These are phyloP conservation scores for Onygenales sp. DNA, from an alignment of 2,329 filamentous ascomycete genomes.

Conservation along the genomic window DNA sequence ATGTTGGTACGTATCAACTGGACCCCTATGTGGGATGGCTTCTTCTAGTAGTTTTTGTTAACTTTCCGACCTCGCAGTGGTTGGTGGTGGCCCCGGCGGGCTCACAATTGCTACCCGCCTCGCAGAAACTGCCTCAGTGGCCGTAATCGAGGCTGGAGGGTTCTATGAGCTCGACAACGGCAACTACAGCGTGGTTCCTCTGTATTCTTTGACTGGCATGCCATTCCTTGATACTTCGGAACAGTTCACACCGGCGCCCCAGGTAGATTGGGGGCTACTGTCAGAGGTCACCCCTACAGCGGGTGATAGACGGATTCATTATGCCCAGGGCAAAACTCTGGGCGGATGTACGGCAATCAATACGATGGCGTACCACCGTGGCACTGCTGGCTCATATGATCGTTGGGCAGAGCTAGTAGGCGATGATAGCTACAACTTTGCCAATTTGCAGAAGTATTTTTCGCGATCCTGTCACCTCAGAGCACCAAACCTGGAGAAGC, in stretches of 20 bases:
- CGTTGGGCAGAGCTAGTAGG: conserved; percentile 24
- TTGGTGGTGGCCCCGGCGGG: not conserved
- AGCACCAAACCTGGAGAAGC: conserved; percentile 14
- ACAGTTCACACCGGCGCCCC: not conserved
- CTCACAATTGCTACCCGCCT: not conserved
- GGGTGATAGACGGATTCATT: not conserved
- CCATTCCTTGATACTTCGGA: not conserved
- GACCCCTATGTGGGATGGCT: not conserved
- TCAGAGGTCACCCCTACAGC: not conserved
- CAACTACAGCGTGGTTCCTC: not conserved
- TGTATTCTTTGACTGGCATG: not conserved
- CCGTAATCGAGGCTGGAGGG: conserved; percentile 1
- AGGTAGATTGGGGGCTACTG: not conserved
- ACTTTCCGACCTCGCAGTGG: not conserved
- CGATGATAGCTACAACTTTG: conserved; percentile 24
- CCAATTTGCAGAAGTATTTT: conserved; percentile 22
- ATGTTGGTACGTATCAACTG: not conserved
- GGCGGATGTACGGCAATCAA: conserved; percentile 30
- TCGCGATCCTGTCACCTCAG: conserved; percentile 20
- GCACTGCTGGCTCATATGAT: not conserved
- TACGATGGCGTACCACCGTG: conserved; percentile 26
- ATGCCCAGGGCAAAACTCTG: conserved; percentile 24
- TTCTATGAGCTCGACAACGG: conserved; percentile 1
- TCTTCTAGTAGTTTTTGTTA: not conserved
- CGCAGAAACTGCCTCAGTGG: not conserved